Evolutionary conservation across 768 basidiomycete genomes (phyloP), one percentile per base, ranked within the genome.

Genomic region (Trametes sanguinea): DNA sequence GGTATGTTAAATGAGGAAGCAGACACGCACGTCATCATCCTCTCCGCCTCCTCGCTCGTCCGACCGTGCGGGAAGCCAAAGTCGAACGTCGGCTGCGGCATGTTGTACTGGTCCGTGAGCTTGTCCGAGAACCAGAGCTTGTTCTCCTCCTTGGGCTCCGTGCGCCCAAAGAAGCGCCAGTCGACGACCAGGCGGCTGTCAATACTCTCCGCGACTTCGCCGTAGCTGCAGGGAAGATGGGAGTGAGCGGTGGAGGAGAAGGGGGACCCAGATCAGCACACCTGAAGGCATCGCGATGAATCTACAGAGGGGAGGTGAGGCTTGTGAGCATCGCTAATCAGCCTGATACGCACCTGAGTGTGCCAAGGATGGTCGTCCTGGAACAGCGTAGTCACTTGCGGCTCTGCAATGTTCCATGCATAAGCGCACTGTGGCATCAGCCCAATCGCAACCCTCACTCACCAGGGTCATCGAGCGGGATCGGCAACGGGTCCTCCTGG

Each of bases 201-300:
- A 7, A 72, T 70, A 7, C 42, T 54, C 6, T 67, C 66, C 2
- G 71, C 75, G 29, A 69, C 67, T 4, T 69, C 75, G 50, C 76
- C 76, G 61, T 77, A 76, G 44, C 63, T 54, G 42, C 13, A 8
- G 33, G 8, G 16, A 16, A 30, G 10, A 16, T 13, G 50, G 13
- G 13, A 27, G n/a, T 35, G 14, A 16, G 50, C 13, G 10, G 3
- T 10, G 33, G 35, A 3, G n/a, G 32, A 10, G 32, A n/a, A 11
- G n/a, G 9, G 8, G 5, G 14, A 5, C 8, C 4, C 11, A 5
- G 16, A 35, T 2, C 4, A 37, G 32, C 7, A 29, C 32, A 37
- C 50, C 50, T 63, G 64, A 77, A 77, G 4, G 75, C 75, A 52
- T 76, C 76, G 33, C 74, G 71, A 48, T 77, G 75, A 37, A 77